Evolutionary conservation across 2,329 filamentous ascomycete genomes (phyloP).

Genomic region (Pseudogymnoascus sp.): DNA sequence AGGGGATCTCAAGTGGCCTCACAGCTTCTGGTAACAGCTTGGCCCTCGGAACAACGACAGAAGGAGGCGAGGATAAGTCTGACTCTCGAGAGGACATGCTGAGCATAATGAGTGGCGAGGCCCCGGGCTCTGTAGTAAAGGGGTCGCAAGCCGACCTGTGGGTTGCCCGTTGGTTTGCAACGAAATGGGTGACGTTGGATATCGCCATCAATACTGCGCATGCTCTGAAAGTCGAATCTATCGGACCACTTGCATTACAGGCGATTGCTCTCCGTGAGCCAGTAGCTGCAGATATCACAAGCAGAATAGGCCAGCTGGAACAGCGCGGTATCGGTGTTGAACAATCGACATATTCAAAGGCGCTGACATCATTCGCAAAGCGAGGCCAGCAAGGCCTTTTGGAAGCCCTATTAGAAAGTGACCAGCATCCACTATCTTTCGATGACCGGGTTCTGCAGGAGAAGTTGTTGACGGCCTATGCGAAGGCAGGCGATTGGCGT

Average conservation of each 20-base stretch:
- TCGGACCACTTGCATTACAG: conserved; percentile 71
- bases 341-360: conserved; percentile 55
- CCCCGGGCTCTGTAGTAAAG: neutral
- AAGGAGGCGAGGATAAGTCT: conserved; percentile 14
- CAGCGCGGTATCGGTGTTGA: conserved; percentile 56
- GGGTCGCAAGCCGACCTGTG: conserved; percentile 33
- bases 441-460: conserved; percentile 50
- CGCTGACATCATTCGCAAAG: conserved; percentile 57
- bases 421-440: conserved; percentile 58
- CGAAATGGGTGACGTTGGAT: conserved; percentile 64
- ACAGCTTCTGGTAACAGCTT: conserved; percentile 22
- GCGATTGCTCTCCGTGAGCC: conserved; percentile 64
- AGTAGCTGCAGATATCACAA: conserved; percentile 47
- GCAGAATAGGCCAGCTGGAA: conserved; percentile 54
- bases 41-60: conserved; percentile 12
- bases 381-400: conserved; percentile 38
- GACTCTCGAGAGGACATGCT: conserved; percentile 20
- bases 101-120: neutral
- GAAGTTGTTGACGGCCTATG: conserved; percentile 44
- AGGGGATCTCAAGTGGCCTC: conserved; percentile 21
- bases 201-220: conserved; percentile 63
- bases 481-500: conserved; percentile 41
- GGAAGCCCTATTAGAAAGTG: conserved; percentile 37
- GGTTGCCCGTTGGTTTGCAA: conserved; percentile 76
- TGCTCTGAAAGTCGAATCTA: conserved; percentile 61